These are phyloP conservation scores for Chionographis japonica DNA, from an alignment of 106 monocot genomes.

Conservation along the genomic window DNA sequence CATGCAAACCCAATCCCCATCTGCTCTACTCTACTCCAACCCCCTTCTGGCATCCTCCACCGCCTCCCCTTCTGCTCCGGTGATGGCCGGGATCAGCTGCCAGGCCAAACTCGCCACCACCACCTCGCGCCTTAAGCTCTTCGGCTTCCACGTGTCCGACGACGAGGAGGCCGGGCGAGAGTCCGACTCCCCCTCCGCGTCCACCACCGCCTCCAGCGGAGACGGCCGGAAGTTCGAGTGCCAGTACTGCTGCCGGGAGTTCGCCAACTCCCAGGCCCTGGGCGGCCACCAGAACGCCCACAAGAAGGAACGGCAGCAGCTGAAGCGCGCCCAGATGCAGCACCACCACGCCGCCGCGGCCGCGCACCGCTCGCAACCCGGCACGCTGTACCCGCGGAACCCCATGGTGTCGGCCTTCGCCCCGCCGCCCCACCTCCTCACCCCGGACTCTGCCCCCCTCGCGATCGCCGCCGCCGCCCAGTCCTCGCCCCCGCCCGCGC, in stretches of 20 bases:
- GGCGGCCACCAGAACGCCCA: constrained; percentile 84
- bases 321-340: constrained; percentile 54
- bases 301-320: constrained; percentile 74
- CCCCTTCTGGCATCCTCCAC: neutral
- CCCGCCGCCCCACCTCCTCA: constrained; percentile 18
- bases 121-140: constrained; percentile 23
- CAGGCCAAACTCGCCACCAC: neutral
- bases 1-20: too few relatives aligned
- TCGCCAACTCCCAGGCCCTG: constrained; percentile 69
- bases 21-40: neutral
- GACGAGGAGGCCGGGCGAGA: constrained; percentile 10
- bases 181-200: constrained; percentile 23
- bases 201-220: neutral
- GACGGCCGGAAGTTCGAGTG: constrained; percentile 60
- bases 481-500: neutral
- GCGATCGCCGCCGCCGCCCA: neutral
- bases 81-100: constrained; percentile 1
- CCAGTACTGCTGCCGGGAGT: constrained; percentile 71
- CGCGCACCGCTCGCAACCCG: constrained; percentile 3
- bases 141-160: constrained; percentile 39
- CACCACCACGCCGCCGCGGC: constrained; percentile 12
- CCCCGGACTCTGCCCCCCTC: neutral
- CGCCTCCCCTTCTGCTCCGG: neutral
- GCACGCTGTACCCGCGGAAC: constrained; percentile 24
- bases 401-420: constrained; percentile 43